A percentile compares a stretch with the other conserved stretches of the same genome.
These are phyloP conservation scores for Friedmanniomyces simplex DNA, from an alignment of 495 filamentous ascomycete species.

Conservation along the genomic window DNA sequence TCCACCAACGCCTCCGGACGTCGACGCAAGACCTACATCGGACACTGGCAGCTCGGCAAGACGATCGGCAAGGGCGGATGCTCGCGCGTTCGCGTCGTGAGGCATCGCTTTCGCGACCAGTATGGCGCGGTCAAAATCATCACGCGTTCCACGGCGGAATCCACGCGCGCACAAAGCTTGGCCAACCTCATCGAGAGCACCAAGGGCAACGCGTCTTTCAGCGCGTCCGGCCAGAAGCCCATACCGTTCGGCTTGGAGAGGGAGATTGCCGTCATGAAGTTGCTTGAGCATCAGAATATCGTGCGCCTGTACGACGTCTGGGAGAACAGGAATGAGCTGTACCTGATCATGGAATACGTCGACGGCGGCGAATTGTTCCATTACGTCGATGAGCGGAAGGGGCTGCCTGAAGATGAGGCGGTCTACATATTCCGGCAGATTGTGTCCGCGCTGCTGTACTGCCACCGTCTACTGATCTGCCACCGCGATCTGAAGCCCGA, in stretches of 20 bases:
- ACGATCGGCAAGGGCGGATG: slow-evolving; percentile 79
- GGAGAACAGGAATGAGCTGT: slow-evolving; percentile 93
- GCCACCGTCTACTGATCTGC: slow-evolving; percentile 86
- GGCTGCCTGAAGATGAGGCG: slow-evolving; percentile 65
- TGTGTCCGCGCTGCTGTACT: slow-evolving; percentile 81
- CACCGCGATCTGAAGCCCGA: slow-evolving; percentile 96
- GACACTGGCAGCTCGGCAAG: slow-evolving; percentile 83
- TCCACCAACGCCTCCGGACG: slow-evolving; percentile 52
- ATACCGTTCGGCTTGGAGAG: slow-evolving; percentile 84
- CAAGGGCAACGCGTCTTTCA: slow-evolving; percentile 15
- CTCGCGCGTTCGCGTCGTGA: slow-evolving; percentile 70
- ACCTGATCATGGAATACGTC: slow-evolving; percentile 89
- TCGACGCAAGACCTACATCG: slow-evolving; percentile 62
- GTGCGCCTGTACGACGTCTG: slow-evolving; percentile 88
- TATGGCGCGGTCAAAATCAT: slow-evolving; percentile 91
- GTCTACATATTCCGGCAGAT: slow-evolving; percentile 86
- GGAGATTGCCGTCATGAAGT: slow-evolving; percentile 90
- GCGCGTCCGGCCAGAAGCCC: slow-evolving; percentile 35
- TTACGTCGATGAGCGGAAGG: slow-evolving; percentile 57
- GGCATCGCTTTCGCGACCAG: slow-evolving; percentile 62
- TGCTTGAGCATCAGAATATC: slow-evolving; percentile 87
- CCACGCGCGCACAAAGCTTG: slow-evolving; percentile 65
- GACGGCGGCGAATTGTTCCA: slow-evolving; percentile 84
- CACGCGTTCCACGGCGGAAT: slow-evolving; percentile 58
- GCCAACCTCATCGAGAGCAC: slow-evolving; percentile 46